A percentile compares a stretch with the other conserved stretches of the same genome.
Evolutionary conservation across 768 basidiomycete genomes (phyloP).

Genomic region (Tulasnella sp.): DNA sequence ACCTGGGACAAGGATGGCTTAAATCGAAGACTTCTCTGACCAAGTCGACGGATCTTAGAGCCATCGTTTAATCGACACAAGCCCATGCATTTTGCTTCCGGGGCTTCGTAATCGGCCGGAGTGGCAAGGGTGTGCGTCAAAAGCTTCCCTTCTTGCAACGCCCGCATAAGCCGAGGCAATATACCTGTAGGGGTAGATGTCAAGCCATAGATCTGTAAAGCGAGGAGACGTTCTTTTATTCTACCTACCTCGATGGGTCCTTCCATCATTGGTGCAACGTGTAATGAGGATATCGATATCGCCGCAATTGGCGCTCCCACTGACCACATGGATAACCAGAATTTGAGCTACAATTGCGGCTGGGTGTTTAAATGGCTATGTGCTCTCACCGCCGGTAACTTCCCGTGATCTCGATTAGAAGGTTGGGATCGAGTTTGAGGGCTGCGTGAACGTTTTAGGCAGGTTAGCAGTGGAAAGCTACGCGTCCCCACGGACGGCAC

Average conservation of each 20-base stretch:
- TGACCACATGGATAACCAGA: no score
- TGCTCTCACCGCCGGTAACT: slow-evolving; percentile 67
- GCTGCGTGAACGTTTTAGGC: slow-evolving; percentile 33
- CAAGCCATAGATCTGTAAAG: not conserved
- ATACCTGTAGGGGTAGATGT: slow-evolving; percentile 35
- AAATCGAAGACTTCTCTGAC: slow-evolving; percentile 23
- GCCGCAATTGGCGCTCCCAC: slow-evolving; percentile 73
- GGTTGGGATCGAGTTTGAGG: slow-evolving; percentile 51
- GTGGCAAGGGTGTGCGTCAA: slow-evolving; percentile 70
- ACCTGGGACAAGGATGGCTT: no score
- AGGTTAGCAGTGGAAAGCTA: not conserved
- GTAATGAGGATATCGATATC: slow-evolving; percentile 90
- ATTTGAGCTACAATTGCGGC: no score
- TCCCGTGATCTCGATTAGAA: slow-evolving; percentile 83
- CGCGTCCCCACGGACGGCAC: not conserved
- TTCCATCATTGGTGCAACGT: slow-evolving; percentile 57
- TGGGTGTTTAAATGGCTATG: slow-evolving; percentile 13
- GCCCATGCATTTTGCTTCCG: slow-evolving; percentile 75
- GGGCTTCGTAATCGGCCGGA: slow-evolving; percentile 48
- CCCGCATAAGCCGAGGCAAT: slow-evolving; percentile 44
- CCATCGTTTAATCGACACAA: slow-evolving; percentile 46
- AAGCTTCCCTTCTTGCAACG: slow-evolving; percentile 46
- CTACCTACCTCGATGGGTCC: slow-evolving; percentile 55
- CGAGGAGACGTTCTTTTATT: slow-evolving; percentile 7
- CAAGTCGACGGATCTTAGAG: slow-evolving; percentile 55